A percentile compares a stretch with the other conserved stretches of the same genome.
These are phyloP conservation scores for Begonia loranthoides DNA, from an alignment of 306 rosid genomes.

Conservation along the genomic window DNA sequence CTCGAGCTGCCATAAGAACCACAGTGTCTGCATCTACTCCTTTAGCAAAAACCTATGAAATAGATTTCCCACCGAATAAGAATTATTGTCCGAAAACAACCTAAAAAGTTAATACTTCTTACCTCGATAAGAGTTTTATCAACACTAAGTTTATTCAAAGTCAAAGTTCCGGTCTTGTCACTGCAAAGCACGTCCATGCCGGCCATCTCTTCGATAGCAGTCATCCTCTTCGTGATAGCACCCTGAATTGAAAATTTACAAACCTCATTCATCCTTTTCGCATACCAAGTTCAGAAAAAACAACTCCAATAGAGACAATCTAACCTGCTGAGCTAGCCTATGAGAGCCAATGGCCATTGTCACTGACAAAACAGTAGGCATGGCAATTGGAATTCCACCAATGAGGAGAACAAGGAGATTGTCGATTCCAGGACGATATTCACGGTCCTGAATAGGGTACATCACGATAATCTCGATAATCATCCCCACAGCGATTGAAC, in stretches of 20 bases:
- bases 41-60: slow-evolving; percentile 65
- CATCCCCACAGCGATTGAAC: slow-evolving; percentile 95
- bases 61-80: not conserved
- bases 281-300: slow-evolving; percentile 4
- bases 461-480: slow-evolving; percentile 79
- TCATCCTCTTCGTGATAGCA: slow-evolving; percentile 98
- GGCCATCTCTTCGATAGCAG: slow-evolving; percentile 99
- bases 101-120: slow-evolving; percentile 3
- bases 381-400: slow-evolving; percentile 99
- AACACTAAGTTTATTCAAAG: slow-evolving; percentile 78
- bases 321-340: slow-evolving; percentile 89
- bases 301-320: slow-evolving; percentile 15
- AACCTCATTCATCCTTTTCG: slow-evolving; percentile 2
- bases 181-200: slow-evolving; percentile 99
- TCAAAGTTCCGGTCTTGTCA: slow-evolving; percentile 93
- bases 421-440: slow-evolving; percentile 90
- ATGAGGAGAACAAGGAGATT: slow-evolving; percentile 95
- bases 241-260: slow-evolving; percentile 46
- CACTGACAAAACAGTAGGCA: slow-evolving; percentile 96
- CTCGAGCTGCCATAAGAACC: slow-evolving; percentile 94
- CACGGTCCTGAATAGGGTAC: slow-evolving; percentile 92
- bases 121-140: slow-evolving; percentile 95
- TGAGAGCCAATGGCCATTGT: slow-evolving; percentile 99
- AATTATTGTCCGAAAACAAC: slow-evolving; percentile 10
- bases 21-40: slow-evolving; percentile 88